Base-by-base conservation (phyloP, 495 filamentous ascomycete species). In the Hyaloscypha finlandica region DNA sequence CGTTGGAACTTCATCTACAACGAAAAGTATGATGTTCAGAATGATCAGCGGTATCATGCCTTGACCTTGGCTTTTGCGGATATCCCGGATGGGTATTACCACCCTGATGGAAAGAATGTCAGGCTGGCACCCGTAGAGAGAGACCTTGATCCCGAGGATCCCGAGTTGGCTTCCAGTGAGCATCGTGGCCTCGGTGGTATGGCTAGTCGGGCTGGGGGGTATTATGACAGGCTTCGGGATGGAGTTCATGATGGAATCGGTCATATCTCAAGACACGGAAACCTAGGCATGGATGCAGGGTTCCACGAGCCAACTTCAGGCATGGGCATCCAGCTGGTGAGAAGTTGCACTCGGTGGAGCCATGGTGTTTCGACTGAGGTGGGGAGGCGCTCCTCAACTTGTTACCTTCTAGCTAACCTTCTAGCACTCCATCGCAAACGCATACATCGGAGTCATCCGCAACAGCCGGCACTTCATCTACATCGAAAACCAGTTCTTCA, bases 401-500 rank as follows among this genome's bases (percentile, higher is more conserved):
- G 42, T 48, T 6, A 48, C 8, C 1, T 4, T 45, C 37, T 58
- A 55, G 6, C 19, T 25, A 62, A 14, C 42, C 66, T 2, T 29
- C 4, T 88, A 96, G 79, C 93, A 96, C 76, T 97, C 93, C 0
- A 93, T 98, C 71, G 86, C 87, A 22, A 92, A 96, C 73, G 94
- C 94, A 0, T 98, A 98, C 68, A 89, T 90, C 45, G 85, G 92
- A 59, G 84, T 90, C 37, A 97, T 98, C 74, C 83, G 81, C 29
- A 89, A 91, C 68, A 92, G 90, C 52, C 76, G 89, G 75, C 91
- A 97, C 75, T 97, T 92, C 70, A 77, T 97, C 45, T 97, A 97
- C 77, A 97, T 97, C 20, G 94, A 97, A 78, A 97, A 97, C 71
- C 94, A 97, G 77, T 97, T 97, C 83, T 97, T 97, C 81, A 97